These are phyloP conservation scores for Simmondsia chinensis DNA, from an alignment of 148 eudicot species.

Conservation along the genomic window DNA sequence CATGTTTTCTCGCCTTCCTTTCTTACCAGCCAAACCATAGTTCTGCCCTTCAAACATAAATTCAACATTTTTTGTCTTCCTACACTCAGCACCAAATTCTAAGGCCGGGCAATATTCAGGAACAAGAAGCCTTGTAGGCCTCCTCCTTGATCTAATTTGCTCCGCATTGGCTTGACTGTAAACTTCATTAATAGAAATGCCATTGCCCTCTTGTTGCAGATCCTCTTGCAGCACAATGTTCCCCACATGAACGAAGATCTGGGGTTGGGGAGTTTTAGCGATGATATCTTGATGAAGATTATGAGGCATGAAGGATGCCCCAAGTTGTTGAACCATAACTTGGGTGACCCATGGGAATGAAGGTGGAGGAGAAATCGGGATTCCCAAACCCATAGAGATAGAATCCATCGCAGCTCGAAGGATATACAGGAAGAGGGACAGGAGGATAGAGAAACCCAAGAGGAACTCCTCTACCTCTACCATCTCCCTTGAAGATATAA, in stretches of 20 bases:
- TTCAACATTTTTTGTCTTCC: slow-evolving; percentile 22
- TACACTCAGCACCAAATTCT: slow-evolving; percentile 6
- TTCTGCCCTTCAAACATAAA: slow-evolving; percentile 23
- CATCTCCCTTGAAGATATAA: too few relatives aligned
- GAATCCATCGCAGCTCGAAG: slow-evolving; percentile 4
- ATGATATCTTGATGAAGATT: background rate
- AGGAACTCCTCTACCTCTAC: too few relatives aligned
- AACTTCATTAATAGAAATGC: background rate
- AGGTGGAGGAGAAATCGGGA: slow-evolving; percentile 1
- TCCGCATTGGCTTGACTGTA: background rate
- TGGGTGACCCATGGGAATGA: slow-evolving; percentile 7
- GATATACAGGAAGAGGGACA: background rate
- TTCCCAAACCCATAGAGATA: background rate
- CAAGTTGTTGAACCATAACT: slow-evolving; percentile 13
- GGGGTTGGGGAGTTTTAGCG: too few relatives aligned
- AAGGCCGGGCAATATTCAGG: slow-evolving; percentile 20
- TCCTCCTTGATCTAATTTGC: slow-evolving; percentile 15
- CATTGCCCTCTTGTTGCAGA: background rate
- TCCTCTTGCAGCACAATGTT: too few relatives aligned
- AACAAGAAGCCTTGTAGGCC: slow-evolving; percentile 29
- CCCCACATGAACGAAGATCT: too few relatives aligned
- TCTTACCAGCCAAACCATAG: slow-evolving; percentile 31
- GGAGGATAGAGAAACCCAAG: slow-evolving; percentile 7
- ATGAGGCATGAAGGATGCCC: slow-evolving; percentile 1
- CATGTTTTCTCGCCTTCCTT: slow-evolving; percentile 38